Conservation (phyloP, 2,329 filamentous ascomycete genomes). For the Hymenoscyphus occultus region DNA sequence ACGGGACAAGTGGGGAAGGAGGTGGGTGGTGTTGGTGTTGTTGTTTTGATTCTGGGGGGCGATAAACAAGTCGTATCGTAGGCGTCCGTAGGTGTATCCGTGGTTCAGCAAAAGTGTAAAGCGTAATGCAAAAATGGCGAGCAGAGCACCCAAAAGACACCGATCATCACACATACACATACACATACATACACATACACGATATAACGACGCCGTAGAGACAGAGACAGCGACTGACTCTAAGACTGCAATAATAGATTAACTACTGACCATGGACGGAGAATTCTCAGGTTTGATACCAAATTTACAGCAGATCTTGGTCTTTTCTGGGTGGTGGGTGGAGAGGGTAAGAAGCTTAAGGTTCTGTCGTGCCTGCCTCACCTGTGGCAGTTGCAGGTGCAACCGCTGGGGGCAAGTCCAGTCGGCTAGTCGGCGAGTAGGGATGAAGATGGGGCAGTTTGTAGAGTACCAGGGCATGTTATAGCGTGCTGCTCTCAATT, state of each 20-base stretch:
- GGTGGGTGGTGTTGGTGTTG: slow-evolving; percentile 1
- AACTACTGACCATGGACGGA: neutral
- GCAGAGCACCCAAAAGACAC: neutral
- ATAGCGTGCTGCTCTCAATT: too few species aligned
- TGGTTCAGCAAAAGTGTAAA: neutral
- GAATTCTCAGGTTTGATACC: slow-evolving; percentile 6
- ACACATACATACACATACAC: neutral
- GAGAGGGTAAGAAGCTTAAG: neutral
- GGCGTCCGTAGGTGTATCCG: neutral
- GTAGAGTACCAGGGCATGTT: too few species aligned
- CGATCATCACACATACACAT: neutral
- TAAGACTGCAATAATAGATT: neutral
- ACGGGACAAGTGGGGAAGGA: neutral
- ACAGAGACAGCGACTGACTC: neutral
- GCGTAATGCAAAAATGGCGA: neutral
- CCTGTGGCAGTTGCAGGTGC: too few species aligned
- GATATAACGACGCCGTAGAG: neutral
- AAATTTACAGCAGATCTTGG: neutral
- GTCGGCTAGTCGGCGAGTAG: too few species aligned
- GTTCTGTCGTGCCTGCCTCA: neutral
- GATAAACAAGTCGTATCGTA: neutral
- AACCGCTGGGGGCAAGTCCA: too few species aligned
- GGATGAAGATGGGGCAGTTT: too few species aligned
- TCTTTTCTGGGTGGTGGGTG: too few species aligned
- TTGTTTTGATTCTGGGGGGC: neutral